Evolutionary conservation across 164 flowering plant species (phyloP).

Genomic region (Liquidambar formosana): DNA sequence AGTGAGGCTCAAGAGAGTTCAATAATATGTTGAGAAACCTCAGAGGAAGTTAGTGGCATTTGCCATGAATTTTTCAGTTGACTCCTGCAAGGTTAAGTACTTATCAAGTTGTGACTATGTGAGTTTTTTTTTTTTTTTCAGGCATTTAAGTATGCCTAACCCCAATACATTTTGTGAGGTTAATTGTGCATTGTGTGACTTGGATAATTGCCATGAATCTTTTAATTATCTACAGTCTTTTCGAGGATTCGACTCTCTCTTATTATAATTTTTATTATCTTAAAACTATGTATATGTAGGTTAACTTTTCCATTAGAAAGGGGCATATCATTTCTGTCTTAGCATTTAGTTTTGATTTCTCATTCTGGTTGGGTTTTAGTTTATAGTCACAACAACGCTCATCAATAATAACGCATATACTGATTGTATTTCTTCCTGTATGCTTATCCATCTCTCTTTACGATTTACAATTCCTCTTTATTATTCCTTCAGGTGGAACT

Average conservation of each 20-base stretch:
- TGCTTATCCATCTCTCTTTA: not conserved
- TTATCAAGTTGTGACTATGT: not conserved
- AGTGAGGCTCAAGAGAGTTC: not conserved
- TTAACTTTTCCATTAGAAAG: no score
- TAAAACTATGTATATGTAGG: no score
- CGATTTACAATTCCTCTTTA: not conserved
- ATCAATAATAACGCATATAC: not conserved
- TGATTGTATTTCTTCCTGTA: not conserved
- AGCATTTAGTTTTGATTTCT: no score
- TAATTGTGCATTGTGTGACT: no score
- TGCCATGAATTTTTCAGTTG: not conserved
- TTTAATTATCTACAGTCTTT: not conserved
- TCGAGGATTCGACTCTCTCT: not conserved
- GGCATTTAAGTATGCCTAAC: no score
- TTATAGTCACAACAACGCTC: not conserved
- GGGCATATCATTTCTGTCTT: no score
- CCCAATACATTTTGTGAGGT: no score
- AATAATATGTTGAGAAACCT: not conserved
- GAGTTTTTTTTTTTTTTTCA: no score
- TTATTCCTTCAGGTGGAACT: slow-evolving; percentile 55
- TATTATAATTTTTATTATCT: not conserved
- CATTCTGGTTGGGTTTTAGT: no score
- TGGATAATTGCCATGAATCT: no score
- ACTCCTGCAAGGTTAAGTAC: not conserved
- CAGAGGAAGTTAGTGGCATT: not conserved